These are phyloP conservation scores for Neurospora sp. DNA, from an alignment of 495 filamentous ascomycete genomes.

Conservation along the genomic window DNA sequence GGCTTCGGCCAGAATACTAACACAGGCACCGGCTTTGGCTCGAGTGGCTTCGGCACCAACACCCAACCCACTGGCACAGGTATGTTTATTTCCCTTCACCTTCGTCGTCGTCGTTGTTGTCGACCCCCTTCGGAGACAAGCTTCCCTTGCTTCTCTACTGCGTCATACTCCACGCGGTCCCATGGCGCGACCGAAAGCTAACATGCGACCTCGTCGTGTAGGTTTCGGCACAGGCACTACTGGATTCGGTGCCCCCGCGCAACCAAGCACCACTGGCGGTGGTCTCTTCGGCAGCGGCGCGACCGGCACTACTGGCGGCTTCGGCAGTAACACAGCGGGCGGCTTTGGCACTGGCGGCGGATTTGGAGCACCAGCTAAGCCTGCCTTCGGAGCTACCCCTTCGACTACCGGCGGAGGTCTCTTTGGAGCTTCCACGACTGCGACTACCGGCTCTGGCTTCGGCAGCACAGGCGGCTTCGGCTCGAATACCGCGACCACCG, in stretches of 20 bases:
- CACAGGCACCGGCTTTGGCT: conserved; percentile 44
- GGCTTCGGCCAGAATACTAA: conserved; percentile 52
- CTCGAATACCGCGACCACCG: conserved; percentile 26
- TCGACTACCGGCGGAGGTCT: conserved; percentile 5
- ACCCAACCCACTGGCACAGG: conserved; percentile 34
- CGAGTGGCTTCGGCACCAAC: conserved; percentile 45
- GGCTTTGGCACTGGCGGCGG: conserved; percentile 13
- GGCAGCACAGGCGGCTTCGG: conserved; percentile 43
- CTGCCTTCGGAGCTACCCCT: conserved; percentile 8
- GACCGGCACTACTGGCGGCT: conserved; percentile 15
- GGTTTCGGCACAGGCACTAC: conserved; percentile 19
- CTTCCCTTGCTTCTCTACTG: neutral
- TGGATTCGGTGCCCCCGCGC: neutral
- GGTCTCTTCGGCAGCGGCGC: conserved; percentile 35
- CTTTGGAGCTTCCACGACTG: conserved; percentile 16
- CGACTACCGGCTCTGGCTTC: conserved; percentile 30
- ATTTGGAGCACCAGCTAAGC: conserved; percentile 8
- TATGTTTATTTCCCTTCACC: conserved; percentile 20
- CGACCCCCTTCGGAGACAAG: neutral
- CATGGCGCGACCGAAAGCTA: neutral
- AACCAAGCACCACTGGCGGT: conserved; percentile 20
- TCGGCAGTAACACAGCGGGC: conserved; percentile 6
- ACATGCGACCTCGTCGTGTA: neutral
- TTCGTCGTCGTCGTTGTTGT: neutral
- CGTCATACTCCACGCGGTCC: neutral